Evolutionary conservation across 2,329 filamentous ascomycete genomes (phyloP), one percentile per base, ranked within the genome.

Genomic region (Aspergillus intermedius): DNA sequence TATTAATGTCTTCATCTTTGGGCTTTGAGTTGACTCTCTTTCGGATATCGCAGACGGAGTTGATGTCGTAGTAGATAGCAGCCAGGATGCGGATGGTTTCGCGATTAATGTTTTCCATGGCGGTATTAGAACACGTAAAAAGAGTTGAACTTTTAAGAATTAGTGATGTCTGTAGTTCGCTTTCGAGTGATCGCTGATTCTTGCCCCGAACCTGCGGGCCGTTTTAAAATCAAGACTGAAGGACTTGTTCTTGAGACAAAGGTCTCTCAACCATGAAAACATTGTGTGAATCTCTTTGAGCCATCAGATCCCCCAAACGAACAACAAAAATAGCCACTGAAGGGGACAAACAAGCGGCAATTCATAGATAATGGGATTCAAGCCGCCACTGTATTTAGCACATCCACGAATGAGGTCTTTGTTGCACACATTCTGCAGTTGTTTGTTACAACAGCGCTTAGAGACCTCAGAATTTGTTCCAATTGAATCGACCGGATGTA

Each of bases 41-140:
- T 40, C 43, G 42, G 22, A 34, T 13, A 7, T 15, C 9, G 23
- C 46, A 46, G 25, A 51, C 22, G 13, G 4, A 10, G 15, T 48
- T 43, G 40, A 51, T 49, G 28, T 49, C 46, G 28, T 22, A 46
- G 43, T 51, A 49, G 28, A 51, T 46, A 12, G 46, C 49, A 13
- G 46, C 49, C 43, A 51, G 7, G 8, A 50, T 49, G 37, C 8
- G 10, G 8, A 19, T 22, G 15, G 10, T 19, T 40, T 35, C 13
- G 10, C 15, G 10, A 17, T 13, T 5, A 17, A 22, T 21, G 37
- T 12, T 40, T 12, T 3, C 17, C 37, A 40, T 40, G 37, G 17
- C 17, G 17, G 5, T 40, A 21, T 10, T 8, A 1, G 37, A 21
- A 4, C 25, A 10, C 5, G n/a, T 9, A 8, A 6, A 37, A 7